Percentiles rank a stretch among this genome's conserved stretches.
Conservation (phyloP, 495 filamentous ascomycete genomes). For the Ramalina peruviana region DNA sequence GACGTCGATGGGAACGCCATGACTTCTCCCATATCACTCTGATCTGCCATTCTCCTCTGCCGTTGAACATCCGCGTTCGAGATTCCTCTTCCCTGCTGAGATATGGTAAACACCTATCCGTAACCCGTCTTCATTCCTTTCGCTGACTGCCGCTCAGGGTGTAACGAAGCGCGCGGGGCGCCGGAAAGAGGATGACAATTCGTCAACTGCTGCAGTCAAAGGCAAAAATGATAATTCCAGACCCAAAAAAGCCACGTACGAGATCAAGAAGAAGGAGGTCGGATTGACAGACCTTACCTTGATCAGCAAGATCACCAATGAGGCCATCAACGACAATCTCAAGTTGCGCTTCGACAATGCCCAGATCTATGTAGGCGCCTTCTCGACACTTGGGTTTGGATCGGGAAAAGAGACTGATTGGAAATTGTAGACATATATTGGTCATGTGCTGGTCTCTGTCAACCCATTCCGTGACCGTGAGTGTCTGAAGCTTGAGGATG, state of each 20-base stretch:
- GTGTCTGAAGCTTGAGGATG: conserved; percentile 19
- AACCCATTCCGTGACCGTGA: conserved; percentile 91
- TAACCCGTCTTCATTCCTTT: too few species aligned
- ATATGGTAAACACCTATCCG: too few species aligned
- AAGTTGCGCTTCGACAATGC: conserved; percentile 92
- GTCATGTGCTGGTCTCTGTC: conserved; percentile 98
- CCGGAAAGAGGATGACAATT: conserved; percentile 36
- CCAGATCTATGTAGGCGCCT: conserved; percentile 70
- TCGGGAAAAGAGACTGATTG: conserved; percentile 6
- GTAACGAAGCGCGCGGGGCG: conserved; percentile 36
- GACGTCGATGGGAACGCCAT: too few species aligned
- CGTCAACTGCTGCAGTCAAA: too few species aligned
- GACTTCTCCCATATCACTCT: too few species aligned
- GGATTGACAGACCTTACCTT: conserved; percentile 96
- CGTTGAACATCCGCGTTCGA: too few species aligned
- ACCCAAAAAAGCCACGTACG: conserved; percentile 90
- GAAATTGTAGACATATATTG: conserved; percentile 74
- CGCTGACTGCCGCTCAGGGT: conserved; percentile 2
- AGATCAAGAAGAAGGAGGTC: conserved; percentile 98
- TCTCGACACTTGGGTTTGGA: too few species aligned
- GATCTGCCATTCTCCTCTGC: too few species aligned
- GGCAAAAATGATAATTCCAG: too few species aligned
- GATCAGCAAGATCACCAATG: conserved; percentile 95
- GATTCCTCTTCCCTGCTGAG: too few species aligned
- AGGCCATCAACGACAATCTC: conserved; percentile 97